These are phyloP conservation scores for Massospora cicadina DNA, from an alignment of 371 early-diverging fungal species.

Conservation along the genomic window DNA sequence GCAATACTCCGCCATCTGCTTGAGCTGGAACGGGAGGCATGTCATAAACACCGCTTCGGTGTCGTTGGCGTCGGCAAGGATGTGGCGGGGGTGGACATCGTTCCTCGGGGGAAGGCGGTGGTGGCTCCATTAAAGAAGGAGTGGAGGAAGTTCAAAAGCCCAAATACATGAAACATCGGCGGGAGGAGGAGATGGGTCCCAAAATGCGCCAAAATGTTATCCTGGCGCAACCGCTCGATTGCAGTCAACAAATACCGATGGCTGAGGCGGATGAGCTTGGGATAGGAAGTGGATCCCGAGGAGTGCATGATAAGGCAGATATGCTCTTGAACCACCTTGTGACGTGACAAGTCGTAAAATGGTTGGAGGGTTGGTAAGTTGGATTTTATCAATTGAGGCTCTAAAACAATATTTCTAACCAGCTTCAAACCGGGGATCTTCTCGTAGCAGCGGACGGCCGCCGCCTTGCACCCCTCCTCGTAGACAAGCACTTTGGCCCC, in stretches of 20 bases:
- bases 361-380: no score
- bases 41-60: neutral
- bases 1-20: constrained; percentile 7
- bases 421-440: neutral
- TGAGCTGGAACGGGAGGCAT: neutral
- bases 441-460: neutral
- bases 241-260: neutral
- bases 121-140: neutral
- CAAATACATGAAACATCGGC: constrained; percentile 1
- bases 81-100: neutral
- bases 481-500: neutral
- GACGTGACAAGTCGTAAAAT: neutral
- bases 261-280: neutral
- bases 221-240: neutral
- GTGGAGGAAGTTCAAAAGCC: neutral
- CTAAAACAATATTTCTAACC: neutral
- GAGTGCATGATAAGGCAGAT: neutral
- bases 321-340: neutral
- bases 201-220: neutral
- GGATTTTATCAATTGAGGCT: neutral
- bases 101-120: neutral
- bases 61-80: neutral
- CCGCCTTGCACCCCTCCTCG: neutral
- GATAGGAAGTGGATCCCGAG: constrained; percentile 8
- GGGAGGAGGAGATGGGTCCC: neutral